Evolutionary conservation across 1,284 basidiomycete species (phyloP).

Genomic region (Takashimella koratensis): DNA sequence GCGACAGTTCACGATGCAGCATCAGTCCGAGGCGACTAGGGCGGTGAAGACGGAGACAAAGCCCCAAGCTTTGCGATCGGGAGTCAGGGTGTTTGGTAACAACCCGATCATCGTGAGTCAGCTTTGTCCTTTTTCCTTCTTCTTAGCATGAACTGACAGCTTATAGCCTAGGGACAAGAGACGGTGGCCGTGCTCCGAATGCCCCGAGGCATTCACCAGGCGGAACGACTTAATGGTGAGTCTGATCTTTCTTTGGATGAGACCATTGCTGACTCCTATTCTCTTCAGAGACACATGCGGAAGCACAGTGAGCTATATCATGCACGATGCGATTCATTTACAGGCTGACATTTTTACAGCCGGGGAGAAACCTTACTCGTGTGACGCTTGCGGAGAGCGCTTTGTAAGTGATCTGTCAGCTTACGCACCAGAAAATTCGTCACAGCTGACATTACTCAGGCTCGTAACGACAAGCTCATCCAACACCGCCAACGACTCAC

Average conservation of each 20-base stretch:
- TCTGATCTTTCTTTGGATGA: background rate
- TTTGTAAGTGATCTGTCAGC: background rate
- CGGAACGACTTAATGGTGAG: conserved; percentile 17
- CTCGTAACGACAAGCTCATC: conserved; percentile 22
- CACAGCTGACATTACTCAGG: too few relatives aligned
- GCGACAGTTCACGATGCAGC: background rate
- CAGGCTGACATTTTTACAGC: background rate
- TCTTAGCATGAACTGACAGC: background rate
- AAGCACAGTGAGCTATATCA: background rate
- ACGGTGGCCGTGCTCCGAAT: conserved; percentile 16
- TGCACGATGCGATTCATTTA: too few relatives aligned
- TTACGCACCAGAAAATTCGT: too few relatives aligned
- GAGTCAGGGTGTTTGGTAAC: background rate
- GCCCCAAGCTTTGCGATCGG: background rate
- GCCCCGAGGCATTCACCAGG: conserved; percentile 17
- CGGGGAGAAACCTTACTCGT: background rate
- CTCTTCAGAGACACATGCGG: background rate
- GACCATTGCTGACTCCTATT: too few relatives aligned
- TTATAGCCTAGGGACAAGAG: conserved; percentile 1
- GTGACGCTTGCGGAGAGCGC: background rate
- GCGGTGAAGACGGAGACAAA: background rate
- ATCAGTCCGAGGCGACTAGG: background rate
- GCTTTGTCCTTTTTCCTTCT: too few relatives aligned
- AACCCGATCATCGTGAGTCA: background rate
- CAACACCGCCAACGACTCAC: conserved; percentile 20